Conservation (phyloP, 1,284 basidiomycete genomes). For the Trametes versicolor region DNA sequence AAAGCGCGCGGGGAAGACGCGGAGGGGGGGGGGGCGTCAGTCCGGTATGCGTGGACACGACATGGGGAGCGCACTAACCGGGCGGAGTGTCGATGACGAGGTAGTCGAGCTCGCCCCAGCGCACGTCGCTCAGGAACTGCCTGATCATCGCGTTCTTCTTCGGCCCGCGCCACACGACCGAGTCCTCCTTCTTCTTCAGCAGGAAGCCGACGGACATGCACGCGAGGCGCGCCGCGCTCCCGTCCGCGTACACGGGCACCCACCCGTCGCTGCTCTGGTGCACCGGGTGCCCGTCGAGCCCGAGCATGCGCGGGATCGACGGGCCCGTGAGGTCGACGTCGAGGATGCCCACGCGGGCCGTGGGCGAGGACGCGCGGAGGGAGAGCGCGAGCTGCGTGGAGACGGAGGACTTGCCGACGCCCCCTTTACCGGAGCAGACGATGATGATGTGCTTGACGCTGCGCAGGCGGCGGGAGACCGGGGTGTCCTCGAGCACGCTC, state of each 20-base stretch:
- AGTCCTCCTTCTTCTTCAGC: constrained; percentile 89
- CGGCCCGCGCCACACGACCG: constrained; percentile 97
- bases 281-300: constrained; percentile 86
- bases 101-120: constrained; percentile 98
- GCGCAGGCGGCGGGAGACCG: constrained; percentile 69
- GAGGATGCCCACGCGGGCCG: constrained; percentile 85
- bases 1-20: constrained; percentile 10
- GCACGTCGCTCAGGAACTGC: constrained; percentile 95
- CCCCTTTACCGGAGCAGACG: constrained; percentile 96
- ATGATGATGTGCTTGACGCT: constrained; percentile 90
- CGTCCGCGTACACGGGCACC: constrained; percentile 97
- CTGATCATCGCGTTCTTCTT: constrained; percentile 99
- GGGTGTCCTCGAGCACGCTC: constrained; percentile 54
- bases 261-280: constrained; percentile 96
- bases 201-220: constrained; percentile 99
- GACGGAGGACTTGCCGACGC: constrained; percentile 98
- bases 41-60: constrained; percentile 10
- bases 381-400: constrained; percentile 93
- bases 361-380: constrained; percentile 74
- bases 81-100: constrained; percentile 98
- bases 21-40: constrained; percentile 6
- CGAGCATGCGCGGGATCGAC: constrained; percentile 97
- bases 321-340: constrained; percentile 98
- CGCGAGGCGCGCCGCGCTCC: constrained; percentile 72
- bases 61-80: constrained; percentile 61